These are phyloP conservation scores for Hypoxylon sp. DNA, from an alignment of 2,329 filamentous ascomycete species.

Conservation along the genomic window DNA sequence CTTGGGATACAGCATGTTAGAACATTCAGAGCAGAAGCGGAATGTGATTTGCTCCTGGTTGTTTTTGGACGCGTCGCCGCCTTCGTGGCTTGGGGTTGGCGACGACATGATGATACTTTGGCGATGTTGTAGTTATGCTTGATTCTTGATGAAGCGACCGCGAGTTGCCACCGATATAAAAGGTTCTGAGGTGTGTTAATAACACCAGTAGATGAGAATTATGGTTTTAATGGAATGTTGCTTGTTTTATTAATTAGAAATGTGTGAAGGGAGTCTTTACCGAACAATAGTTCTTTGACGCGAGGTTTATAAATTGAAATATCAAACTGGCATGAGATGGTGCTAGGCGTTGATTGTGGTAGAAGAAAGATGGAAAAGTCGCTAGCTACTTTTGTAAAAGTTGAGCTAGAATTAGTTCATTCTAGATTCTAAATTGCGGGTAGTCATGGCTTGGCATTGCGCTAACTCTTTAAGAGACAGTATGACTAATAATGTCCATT, in stretches of 20 bases:
- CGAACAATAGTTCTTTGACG: constrained; percentile 7
- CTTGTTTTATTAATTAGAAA: not conserved
- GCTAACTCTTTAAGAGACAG: not conserved
- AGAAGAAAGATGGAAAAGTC: constrained; percentile 3
- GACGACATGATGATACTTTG: constrained; percentile 65
- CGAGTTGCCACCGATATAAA: constrained; percentile 17
- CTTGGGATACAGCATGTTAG: constrained; percentile 97
- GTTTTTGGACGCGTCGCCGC: constrained; percentile 61
- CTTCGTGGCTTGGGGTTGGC: constrained; percentile 67
- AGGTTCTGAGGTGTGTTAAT: constrained; percentile 5
- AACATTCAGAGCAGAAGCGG: constrained; percentile 98
- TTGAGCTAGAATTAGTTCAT: constrained; percentile 14
- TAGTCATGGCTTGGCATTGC: not conserved
- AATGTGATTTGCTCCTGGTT: constrained; percentile 89
- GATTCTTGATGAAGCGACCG: constrained; percentile 21
- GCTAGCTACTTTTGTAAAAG: constrained; percentile 16
- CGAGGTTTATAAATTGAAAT: constrained; percentile 1
- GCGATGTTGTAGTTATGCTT: not conserved
- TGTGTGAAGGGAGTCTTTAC: not conserved
- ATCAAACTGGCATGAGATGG: constrained; percentile 6
- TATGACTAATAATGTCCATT: not conserved
- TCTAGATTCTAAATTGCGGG: constrained; percentile 12
- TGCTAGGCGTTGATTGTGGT: constrained; percentile 5
- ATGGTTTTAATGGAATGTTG: constrained; percentile 2
- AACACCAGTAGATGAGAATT: constrained; percentile 5